Evolutionary conservation across 1,284 basidiomycete genomes (phyloP).

Genomic region (Lignosus rhinocerotis): DNA sequence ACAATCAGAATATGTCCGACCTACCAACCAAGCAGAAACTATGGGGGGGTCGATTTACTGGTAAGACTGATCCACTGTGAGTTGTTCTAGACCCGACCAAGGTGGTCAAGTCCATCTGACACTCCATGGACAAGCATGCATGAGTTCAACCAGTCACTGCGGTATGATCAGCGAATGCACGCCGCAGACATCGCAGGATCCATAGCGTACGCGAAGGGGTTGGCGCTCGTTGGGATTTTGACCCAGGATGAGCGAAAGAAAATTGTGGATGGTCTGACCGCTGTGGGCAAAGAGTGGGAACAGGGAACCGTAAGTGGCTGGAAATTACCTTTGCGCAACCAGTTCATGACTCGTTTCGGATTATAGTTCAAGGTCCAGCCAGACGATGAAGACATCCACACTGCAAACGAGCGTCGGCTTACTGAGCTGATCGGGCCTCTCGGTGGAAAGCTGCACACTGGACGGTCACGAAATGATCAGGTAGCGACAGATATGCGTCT

Average conservation of each 20-base stretch:
- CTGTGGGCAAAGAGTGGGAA: conserved; percentile 87
- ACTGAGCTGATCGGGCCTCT: conserved; percentile 91
- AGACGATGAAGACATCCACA: conserved; percentile 98
- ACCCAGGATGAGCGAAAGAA: conserved; percentile 72
- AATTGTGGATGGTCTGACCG: conserved; percentile 78
- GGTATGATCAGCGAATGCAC: conserved; percentile 94
- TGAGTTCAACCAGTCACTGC: conserved; percentile 92
- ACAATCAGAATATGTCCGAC: conserved; percentile 44
- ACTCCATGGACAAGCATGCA: conserved; percentile 69
- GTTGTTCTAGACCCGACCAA: conserved; percentile 26
- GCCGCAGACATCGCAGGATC: conserved; percentile 91
- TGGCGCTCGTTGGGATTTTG: conserved; percentile 80
- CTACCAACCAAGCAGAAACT: conserved; percentile 77
- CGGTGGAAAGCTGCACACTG: conserved; percentile 94
- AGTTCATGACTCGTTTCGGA: background rate
- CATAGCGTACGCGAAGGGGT: conserved; percentile 91
- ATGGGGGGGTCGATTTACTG: conserved; percentile 91
- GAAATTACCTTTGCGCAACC: background rate
- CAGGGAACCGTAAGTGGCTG: conserved; percentile 60
- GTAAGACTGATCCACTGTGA: conserved; percentile 84
- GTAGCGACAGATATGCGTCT: conserved; percentile 97
- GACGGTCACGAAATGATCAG: conserved; percentile 95
- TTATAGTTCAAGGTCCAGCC: conserved; percentile 67
- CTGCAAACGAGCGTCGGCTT: conserved; percentile 96
- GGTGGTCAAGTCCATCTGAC: background rate